Conservation (phyloP, 108 stramenopile genomes). For the Hondaea fermentalgiana region DNA sequence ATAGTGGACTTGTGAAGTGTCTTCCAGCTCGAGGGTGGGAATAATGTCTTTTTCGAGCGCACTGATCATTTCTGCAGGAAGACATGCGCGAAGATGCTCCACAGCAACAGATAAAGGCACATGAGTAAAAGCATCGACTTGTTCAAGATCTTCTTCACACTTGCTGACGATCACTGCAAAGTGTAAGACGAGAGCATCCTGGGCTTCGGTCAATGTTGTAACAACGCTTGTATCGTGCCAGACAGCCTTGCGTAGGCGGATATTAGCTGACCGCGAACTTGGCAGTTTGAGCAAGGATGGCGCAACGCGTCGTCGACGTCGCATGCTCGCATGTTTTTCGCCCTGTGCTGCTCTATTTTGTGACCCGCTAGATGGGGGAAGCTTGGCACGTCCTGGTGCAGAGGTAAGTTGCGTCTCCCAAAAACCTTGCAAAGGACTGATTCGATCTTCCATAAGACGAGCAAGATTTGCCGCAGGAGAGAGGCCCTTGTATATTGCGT, state of each 20-base stretch:
- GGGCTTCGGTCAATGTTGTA: neutral
- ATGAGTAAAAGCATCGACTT: too few relatives aligned
- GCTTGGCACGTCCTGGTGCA: neutral
- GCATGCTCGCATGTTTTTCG: neutral
- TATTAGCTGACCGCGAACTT: neutral
- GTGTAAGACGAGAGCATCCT: neutral
- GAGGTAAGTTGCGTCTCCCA: neutral
- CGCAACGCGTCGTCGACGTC: neutral
- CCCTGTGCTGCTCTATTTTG: neutral
- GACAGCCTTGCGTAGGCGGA: neutral
- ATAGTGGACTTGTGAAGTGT: neutral
- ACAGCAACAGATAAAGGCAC: neutral
- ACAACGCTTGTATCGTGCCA: neutral
- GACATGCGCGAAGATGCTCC: neutral
- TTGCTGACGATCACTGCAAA: neutral
- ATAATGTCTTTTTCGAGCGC: neutral
- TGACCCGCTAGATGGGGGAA: neutral
- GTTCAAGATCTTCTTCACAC: neutral
- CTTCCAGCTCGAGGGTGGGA: neutral
- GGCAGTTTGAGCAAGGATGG: neutral
- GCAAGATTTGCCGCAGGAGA: neutral
- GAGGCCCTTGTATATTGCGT: neutral
- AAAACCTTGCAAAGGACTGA: neutral
- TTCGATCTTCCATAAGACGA: neutral
- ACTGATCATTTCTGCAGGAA: neutral